A percentile compares a stretch with the other conserved stretches of the same genome.
Evolutionary conservation across 2,329 filamentous ascomycete genomes (phyloP).

Genomic region (Alternaria tenuissima): DNA sequence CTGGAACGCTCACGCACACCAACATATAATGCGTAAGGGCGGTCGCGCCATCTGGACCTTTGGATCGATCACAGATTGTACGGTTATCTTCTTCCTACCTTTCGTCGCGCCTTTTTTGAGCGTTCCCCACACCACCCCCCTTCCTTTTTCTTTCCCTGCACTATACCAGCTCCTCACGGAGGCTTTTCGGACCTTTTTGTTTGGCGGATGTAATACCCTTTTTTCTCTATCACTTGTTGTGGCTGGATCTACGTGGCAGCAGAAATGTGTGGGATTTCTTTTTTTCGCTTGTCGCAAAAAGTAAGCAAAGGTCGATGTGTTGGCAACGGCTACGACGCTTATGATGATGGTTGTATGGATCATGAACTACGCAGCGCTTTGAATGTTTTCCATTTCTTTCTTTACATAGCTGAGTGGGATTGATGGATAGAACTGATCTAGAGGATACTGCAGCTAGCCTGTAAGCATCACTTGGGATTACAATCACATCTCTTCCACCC

Average conservation of each 20-base stretch:
- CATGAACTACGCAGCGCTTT: slow-evolving; percentile 24
- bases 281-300: slow-evolving; percentile 19
- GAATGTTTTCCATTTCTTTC: slow-evolving; percentile 11
- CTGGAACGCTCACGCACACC: slow-evolving; percentile 49
- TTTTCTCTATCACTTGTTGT: slow-evolving; percentile 19
- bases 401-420: slow-evolving; percentile 4
- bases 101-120: slow-evolving; percentile 11
- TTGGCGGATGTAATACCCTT: slow-evolving; percentile 42
- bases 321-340: slow-evolving; percentile 25
- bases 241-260: slow-evolving; percentile 19
- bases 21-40: slow-evolving; percentile 37
- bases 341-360: slow-evolving; percentile 17
- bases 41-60: slow-evolving; percentile 27
- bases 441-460: not conserved
- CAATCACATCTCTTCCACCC: slow-evolving; percentile 2
- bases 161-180: slow-evolving; percentile 41
- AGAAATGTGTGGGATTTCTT: slow-evolving; percentile 12
- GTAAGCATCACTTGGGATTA: not conserved
- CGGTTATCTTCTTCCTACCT: slow-evolving; percentile 12
- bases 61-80: slow-evolving; percentile 25
- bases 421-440: not conserved
- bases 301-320: slow-evolving; percentile 19
- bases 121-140: slow-evolving; percentile 12
- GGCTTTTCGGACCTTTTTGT: slow-evolving; percentile 30
- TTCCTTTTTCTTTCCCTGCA: slow-evolving; percentile 25